Percentiles rank a stretch among this genome's conserved stretches.
Conservation (phyloP, 371 early-diverging fungal genomes). For the Mortierella sp. region DNA sequence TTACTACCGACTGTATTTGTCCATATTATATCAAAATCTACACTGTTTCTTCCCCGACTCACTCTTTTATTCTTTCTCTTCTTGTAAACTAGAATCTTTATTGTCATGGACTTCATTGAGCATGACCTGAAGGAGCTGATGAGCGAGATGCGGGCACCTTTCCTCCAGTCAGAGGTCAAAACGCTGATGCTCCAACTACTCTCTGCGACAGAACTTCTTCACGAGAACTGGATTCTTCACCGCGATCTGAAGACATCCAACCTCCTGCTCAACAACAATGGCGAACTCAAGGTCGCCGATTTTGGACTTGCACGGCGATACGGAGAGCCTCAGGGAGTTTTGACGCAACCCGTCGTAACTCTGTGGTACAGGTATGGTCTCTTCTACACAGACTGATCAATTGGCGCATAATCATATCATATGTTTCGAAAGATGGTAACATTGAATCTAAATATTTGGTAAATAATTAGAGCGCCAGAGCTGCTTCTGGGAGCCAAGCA, state of each 20-base stretch:
- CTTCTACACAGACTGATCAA: background rate
- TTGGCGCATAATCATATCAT: too few species aligned
- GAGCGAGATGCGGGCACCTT: conserved; percentile 85
- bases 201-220: conserved; percentile 90
- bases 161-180: conserved; percentile 93
- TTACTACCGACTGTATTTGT: background rate
- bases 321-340: conserved; percentile 79
- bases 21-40: background rate
- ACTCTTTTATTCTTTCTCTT: background rate
- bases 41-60: background rate
- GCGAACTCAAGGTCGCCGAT: conserved; percentile 89
- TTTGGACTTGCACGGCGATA: conserved; percentile 89
- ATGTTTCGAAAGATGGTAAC: background rate
- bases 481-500: conserved; percentile 93
- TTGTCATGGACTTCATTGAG: conserved; percentile 98
- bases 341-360: conserved; percentile 94
- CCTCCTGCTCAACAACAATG: conserved; percentile 89
- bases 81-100: conserved; percentile 79
- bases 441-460: background rate
- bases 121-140: conserved; percentile 95
- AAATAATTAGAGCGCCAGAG: conserved; percentile 94
- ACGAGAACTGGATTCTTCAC: conserved; percentile 97
- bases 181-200: conserved; percentile 92
- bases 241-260: conserved; percentile 99
- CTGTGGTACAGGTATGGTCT: conserved; percentile 84